Evolutionary conservation across 2,329 filamentous ascomycete genomes (phyloP).

Genomic region (Pseudonectria buxi): DNA sequence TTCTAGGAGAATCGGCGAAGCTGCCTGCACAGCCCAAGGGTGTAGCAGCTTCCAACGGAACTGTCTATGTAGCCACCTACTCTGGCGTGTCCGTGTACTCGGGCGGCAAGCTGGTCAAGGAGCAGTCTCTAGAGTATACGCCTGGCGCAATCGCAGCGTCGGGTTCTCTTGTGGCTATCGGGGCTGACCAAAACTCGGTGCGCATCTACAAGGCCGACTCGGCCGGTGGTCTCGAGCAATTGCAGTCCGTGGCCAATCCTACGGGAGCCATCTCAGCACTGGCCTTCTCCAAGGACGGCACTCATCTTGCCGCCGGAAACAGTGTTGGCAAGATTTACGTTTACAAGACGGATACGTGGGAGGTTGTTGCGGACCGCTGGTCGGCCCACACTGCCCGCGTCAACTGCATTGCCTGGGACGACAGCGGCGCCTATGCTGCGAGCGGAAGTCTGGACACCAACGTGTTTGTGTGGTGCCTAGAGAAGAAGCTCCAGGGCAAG

Average conservation of each 20-base stretch:
- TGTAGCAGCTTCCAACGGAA: conserved; percentile 47
- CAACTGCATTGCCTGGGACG: conserved; percentile 65
- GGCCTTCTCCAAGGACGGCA: conserved; percentile 75
- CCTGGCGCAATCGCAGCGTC: conserved; percentile 67
- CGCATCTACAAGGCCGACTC: conserved; percentile 61
- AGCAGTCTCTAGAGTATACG: conserved; percentile 52
- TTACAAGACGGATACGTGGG: conserved; percentile 57
- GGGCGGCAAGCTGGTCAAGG: conserved; percentile 54
- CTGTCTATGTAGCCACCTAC: conserved; percentile 52
- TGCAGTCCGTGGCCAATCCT: conserved; percentile 57
- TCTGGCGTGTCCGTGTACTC: conserved; percentile 48
- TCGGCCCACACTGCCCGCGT: conserved; percentile 55
- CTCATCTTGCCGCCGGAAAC: conserved; percentile 74
- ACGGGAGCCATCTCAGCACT: conserved; percentile 69
- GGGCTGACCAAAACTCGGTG: conserved; percentile 65
- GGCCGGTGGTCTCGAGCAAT: conserved; percentile 46
- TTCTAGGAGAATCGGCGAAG: conserved; percentile 60
- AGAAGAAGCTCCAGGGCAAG: conserved; percentile 70
- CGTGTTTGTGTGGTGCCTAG: conserved; percentile 84
- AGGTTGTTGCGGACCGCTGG: conserved; percentile 69
- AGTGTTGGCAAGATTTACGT: conserved; percentile 81
- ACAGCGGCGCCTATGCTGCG: conserved; percentile 66
- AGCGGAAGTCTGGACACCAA: conserved; percentile 88
- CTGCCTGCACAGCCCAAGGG: conserved; percentile 77
- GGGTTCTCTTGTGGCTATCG: conserved; percentile 65